These are phyloP conservation scores for Hansfordia pulvinata DNA, from an alignment of 2,329 filamentous ascomycete genomes.

Conservation along the genomic window DNA sequence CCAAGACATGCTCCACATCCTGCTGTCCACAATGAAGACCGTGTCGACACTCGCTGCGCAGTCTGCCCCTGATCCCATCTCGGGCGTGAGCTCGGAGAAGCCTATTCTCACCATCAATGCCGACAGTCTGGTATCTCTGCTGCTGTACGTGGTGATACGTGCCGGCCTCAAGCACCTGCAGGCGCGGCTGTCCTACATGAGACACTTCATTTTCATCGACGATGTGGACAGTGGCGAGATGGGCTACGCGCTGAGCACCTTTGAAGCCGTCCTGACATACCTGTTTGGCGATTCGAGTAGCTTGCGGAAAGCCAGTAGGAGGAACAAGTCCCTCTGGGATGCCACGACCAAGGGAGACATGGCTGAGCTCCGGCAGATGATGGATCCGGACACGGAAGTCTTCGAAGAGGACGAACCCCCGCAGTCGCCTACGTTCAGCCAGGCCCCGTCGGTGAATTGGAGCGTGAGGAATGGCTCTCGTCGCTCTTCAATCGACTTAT, in stretches of 20 bases:
- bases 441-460: constrained; percentile 32
- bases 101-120: constrained; percentile 56
- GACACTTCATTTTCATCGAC: constrained; percentile 94
- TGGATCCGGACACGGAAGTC: constrained; percentile 54
- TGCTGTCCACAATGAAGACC: constrained; percentile 70
- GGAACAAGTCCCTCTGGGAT: constrained; percentile 81
- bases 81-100: constrained; percentile 32
- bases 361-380: constrained; percentile 59
- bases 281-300: constrained; percentile 70
- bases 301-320: constrained; percentile 69
- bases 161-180: constrained; percentile 80
- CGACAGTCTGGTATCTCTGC: constrained; percentile 81
- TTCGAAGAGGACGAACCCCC: constrained; percentile 26
- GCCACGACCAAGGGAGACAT: constrained; percentile 68
- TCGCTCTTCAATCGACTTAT: constrained; percentile 25
- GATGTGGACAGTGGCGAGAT: constrained; percentile 94
- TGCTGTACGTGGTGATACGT: constrained; percentile 85
- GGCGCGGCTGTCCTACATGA: constrained; percentile 84
- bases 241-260: constrained; percentile 90
- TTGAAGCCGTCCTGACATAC: constrained; percentile 88
- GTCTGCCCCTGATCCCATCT: constrained; percentile 18
- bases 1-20: constrained; percentile 75
- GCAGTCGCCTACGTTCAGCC: constrained; percentile 24
- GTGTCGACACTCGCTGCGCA: constrained; percentile 56
- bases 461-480: constrained; percentile 29